Evolutionary conservation across 202 grass and related monocot genomes (phyloP).

Genomic region (Eragrostis tef): DNA sequence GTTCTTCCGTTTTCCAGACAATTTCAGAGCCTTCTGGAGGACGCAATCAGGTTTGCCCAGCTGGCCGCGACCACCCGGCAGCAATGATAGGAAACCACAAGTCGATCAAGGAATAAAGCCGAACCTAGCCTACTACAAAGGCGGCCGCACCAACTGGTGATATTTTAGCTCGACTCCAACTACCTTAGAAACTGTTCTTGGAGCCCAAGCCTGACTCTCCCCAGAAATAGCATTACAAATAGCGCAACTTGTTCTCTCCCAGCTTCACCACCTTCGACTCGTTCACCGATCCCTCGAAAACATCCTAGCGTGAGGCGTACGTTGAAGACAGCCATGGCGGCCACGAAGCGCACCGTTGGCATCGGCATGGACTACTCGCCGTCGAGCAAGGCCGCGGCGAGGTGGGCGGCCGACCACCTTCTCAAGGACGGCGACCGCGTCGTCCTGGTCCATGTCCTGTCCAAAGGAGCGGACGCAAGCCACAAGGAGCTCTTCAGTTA

Average conservation of each 20-base stretch:
- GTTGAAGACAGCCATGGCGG: conserved; percentile 4
- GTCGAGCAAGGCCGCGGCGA: conserved; percentile 69
- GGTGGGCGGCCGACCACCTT: conserved; percentile 66
- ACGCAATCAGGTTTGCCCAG: conserved; percentile 24
- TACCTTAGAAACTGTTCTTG: conserved; percentile 37
- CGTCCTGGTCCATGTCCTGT: conserved; percentile 70
- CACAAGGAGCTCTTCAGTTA: conserved; percentile 57
- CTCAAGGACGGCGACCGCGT: conserved; percentile 54
- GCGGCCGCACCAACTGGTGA: conserved; percentile 17
- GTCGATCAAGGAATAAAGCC: conserved; percentile 47
- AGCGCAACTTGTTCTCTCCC: background rate
- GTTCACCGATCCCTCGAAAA: background rate
- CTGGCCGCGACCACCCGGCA: conserved; percentile 33
- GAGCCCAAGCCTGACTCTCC: conserved; percentile 26
- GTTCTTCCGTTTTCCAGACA: conserved; percentile 38
- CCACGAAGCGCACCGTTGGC: conserved; percentile 54
- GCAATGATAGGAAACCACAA: conserved; percentile 14
- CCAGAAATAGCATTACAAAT: conserved; percentile 30
- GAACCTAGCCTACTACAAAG: conserved; percentile 8
- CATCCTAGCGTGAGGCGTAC: background rate
- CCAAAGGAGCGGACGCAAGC: conserved; percentile 54
- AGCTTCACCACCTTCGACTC: background rate
- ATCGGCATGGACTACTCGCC: conserved; percentile 86
- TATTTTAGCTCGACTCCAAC: conserved; percentile 42
- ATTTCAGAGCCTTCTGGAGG: conserved; percentile 37